Conservation (phyloP, 2,329 filamentous ascomycete species). For the Cladosporium oxysporum region DNA sequence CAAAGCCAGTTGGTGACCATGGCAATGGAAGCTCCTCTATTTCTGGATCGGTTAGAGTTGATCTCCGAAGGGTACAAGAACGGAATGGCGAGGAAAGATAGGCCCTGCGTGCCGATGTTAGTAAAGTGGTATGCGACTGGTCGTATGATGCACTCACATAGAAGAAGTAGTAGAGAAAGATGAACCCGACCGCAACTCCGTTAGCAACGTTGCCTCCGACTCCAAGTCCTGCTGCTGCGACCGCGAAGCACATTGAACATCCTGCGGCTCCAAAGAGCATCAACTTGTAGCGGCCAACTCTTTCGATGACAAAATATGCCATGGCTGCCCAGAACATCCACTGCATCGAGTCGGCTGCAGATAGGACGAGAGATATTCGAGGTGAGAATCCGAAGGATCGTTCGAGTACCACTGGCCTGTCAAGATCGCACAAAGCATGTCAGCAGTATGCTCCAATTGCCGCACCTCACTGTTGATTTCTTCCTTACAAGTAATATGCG, state of each 20-base stretch:
- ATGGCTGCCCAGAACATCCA: conserved; percentile 24
- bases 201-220: conserved; percentile 20
- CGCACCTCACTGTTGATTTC: background rate
- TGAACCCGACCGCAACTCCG: conserved; percentile 24
- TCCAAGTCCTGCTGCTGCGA: conserved; percentile 21
- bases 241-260: conserved; percentile 22
- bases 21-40: conserved; percentile 22
- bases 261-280: conserved; percentile 24
- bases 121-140: background rate
- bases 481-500: conserved; percentile 20
- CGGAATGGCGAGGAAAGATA: conserved; percentile 23
- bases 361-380: conserved; percentile 23
- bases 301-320: conserved; percentile 21
- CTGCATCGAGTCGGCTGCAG: conserved; percentile 22
- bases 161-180: conserved; percentile 26
- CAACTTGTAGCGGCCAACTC: conserved; percentile 22
- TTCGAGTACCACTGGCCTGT: conserved; percentile 22
- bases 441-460: background rate
- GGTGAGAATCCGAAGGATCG: conserved; percentile 25
- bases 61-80: conserved; percentile 26
- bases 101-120: conserved; percentile 6
- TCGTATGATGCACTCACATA: conserved; percentile 15
- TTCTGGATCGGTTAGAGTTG: conserved; percentile 23
- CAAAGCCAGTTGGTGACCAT: conserved; percentile 25
- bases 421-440: background rate